Evolutionary conservation across 2,329 filamentous ascomycete species (phyloP).

Genomic region (Pestalotiopsis sp.): DNA sequence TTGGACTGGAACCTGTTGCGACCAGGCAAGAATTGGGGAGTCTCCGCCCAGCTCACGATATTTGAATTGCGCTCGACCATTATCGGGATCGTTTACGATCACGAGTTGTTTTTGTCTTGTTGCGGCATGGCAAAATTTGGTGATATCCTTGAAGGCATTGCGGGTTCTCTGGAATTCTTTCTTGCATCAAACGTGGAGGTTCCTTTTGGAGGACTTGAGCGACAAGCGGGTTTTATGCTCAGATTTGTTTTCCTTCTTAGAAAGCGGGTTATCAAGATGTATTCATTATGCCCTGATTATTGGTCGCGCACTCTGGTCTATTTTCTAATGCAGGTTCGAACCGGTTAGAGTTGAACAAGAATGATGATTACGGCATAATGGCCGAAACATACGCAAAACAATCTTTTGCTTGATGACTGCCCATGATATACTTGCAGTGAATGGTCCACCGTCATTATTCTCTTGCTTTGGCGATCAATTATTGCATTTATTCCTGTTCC

Average conservation of each 20-base stretch:
- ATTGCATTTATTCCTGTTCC: not conserved
- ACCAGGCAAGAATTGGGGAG: not conserved
- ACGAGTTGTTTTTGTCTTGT: slow-evolving; percentile 19
- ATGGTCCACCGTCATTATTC: too few relatives aligned
- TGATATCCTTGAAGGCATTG: slow-evolving; percentile 32
- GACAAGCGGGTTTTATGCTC: not conserved
- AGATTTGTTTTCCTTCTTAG: slow-evolving; percentile 10
- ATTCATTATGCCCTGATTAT: not conserved
- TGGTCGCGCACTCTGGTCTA: slow-evolving; percentile 2
- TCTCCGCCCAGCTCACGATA: not conserved
- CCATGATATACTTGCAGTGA: not conserved
- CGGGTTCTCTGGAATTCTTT: slow-evolving; percentile 12
- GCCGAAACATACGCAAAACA: not conserved
- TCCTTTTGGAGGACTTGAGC: not conserved
- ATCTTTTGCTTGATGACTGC: not conserved
- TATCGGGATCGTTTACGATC: slow-evolving; percentile 20
- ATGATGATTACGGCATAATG: not conserved
- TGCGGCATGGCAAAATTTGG: slow-evolving; percentile 26
- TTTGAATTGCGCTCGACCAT: slow-evolving; percentile 23
- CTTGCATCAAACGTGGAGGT: not conserved
- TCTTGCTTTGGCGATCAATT: not conserved
- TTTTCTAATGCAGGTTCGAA: not conserved
- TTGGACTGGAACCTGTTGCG: not conserved
- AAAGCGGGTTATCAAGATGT: not conserved
- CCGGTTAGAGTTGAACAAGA: not conserved